phyloP scores from a whole-genome alignment of 345 rosid genomes.

The thale cress (Arabidopsis thaliana) region DNA sequence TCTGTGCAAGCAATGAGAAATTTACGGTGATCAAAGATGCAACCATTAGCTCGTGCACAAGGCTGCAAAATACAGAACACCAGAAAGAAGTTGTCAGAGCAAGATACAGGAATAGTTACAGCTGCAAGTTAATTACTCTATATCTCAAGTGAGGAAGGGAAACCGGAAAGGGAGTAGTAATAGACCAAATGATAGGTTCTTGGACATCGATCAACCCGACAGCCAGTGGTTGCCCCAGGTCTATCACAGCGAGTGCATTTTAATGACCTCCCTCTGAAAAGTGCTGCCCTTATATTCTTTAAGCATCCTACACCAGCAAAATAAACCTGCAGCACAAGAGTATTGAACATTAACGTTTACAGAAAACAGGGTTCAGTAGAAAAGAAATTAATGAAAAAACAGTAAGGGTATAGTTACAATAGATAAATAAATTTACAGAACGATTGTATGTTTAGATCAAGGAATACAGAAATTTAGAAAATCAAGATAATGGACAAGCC shows the following conservation, averaged over 20 bases:
- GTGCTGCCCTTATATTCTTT: constrained; percentile 95
- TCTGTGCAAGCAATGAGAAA: constrained; percentile 98
- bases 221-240: constrained; percentile 98
- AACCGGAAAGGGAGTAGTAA: constrained; percentile 36
- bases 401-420: constrained; percentile 5
- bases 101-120: constrained; percentile 22
- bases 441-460: constrained; percentile 26
- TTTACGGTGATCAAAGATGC: constrained; percentile 97
- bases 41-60: constrained; percentile 92
- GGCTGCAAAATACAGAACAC: constrained; percentile 67
- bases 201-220: constrained; percentile 98
- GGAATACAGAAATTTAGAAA: constrained; percentile 5
- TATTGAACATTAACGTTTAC: constrained; percentile 30
- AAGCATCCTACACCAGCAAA: constrained; percentile 98
- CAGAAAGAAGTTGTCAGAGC: constrained; percentile 40
- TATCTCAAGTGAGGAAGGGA: constrained; percentile 24
- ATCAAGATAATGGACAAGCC: constrained; percentile 4
- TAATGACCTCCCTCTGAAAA: constrained; percentile 89
- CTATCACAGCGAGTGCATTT: constrained; percentile 97
- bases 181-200: constrained; percentile 96
- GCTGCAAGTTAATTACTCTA: constrained; percentile 26
- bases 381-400: constrained; percentile 18
- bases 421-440: background rate
- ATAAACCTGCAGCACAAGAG: constrained; percentile 69
- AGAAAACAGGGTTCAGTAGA: constrained; percentile 13